Conservation (phyloP, 208 protist species). For the Herpetomonas tarakana region DNA sequence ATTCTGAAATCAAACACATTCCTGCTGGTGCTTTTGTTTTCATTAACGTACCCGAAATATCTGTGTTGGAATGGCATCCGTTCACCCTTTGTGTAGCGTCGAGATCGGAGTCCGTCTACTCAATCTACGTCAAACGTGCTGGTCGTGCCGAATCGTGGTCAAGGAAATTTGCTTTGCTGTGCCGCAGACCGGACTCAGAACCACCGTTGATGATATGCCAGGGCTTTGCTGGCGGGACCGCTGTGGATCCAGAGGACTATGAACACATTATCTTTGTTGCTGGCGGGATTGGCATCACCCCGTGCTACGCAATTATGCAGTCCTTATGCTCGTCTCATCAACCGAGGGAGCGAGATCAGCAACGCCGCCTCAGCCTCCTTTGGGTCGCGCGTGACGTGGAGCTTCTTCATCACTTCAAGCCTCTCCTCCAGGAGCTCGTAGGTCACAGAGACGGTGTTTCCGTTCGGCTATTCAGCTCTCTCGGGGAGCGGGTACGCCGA, state of each 20-base stretch:
- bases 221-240: neutral
- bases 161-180: no score
- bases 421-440: neutral
- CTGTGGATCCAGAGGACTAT: slow-evolving; percentile 11
- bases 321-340: neutral
- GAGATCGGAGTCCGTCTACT: neutral
- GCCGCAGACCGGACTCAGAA: no score
- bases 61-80: slow-evolving; percentile 36
- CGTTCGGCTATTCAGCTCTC: no score
- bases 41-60: slow-evolving; percentile 31
- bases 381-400: neutral
- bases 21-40: slow-evolving; percentile 21
- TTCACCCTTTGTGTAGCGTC: slow-evolving; percentile 19
- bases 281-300: slow-evolving; percentile 34
- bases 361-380: neutral
- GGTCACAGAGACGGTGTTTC: no score
- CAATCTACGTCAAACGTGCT: slow-evolving; percentile 1
- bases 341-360: neutral
- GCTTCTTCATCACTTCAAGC: neutral
- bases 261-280: slow-evolving; percentile 24
- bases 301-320: slow-evolving; percentile 19
- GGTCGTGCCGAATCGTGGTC: neutral
- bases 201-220: neutral
- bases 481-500: no score
- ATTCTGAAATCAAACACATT: neutral